These are phyloP conservation scores for Sporodiniella umbellata DNA, from an alignment of 371 early-diverging fungal species.

Conservation along the genomic window DNA sequence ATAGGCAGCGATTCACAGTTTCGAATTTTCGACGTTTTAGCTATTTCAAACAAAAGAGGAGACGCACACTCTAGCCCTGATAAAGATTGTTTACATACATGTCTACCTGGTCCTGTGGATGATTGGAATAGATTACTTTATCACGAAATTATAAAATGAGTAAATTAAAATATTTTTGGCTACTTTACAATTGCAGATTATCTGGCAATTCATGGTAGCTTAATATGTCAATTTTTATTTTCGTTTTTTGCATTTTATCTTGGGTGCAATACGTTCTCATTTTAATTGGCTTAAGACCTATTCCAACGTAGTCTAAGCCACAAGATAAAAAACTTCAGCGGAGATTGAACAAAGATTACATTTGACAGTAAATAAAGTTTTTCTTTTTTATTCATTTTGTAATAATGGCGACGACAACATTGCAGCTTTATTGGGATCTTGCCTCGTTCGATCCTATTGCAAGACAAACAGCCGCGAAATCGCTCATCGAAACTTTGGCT, in stretches of 20 bases:
- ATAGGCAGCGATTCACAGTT: constrained; percentile 29
- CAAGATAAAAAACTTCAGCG: too few species aligned
- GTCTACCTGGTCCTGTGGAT: constrained; percentile 47
- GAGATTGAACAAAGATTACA: too few species aligned
- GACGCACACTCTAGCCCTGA: constrained; percentile 49
- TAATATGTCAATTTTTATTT: too few species aligned
- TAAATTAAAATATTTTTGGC: too few species aligned
- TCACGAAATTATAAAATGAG: constrained; percentile 24
- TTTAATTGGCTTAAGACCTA: too few species aligned
- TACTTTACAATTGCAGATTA: too few species aligned
- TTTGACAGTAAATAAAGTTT: too few species aligned
- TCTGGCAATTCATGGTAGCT: too few species aligned
- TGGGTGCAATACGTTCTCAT: too few species aligned
- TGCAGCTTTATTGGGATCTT: constrained; percentile 69
- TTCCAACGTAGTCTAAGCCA: too few species aligned
- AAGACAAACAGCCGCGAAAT: constrained; percentile 50
- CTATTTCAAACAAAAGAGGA: constrained; percentile 34
- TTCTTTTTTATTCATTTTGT: not conserved
- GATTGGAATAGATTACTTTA: constrained; percentile 43
- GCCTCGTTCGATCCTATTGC: constrained; percentile 58
- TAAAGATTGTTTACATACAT: constrained; percentile 44
- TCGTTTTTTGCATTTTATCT: too few species aligned
- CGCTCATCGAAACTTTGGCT: constrained; percentile 43
- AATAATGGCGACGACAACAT: constrained; percentile 36
- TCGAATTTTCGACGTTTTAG: constrained; percentile 30